phyloP scores from a whole-genome alignment of 345 rosid species.

The Corchorus capsularis region DNA sequence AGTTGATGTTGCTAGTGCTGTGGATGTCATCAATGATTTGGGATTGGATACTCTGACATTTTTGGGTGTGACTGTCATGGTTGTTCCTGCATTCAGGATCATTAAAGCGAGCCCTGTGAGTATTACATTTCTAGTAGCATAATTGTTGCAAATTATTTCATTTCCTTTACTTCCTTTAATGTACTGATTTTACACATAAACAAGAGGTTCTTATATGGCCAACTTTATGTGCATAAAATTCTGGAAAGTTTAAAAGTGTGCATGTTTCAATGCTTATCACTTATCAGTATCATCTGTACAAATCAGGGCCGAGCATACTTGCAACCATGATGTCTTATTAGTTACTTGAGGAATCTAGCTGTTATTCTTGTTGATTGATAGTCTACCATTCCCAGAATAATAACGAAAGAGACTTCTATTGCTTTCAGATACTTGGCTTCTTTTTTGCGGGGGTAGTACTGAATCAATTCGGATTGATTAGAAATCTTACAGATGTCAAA shows the following conservation, averaged over 20 bases:
- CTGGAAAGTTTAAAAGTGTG: no score
- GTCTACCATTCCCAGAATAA: neutral
- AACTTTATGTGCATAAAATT: no score
- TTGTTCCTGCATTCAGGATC: constrained; percentile 85
- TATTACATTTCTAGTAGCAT: constrained; percentile 10
- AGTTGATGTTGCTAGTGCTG: constrained; percentile 72
- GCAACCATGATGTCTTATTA: neutral
- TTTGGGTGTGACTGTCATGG: constrained; percentile 84
- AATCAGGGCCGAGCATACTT: neutral
- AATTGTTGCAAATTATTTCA: neutral
- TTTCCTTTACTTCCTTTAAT: neutral
- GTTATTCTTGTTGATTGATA: neutral
- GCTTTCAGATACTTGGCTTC: constrained; percentile 92
- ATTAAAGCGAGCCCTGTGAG: constrained; percentile 94
- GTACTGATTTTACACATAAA: neutral
- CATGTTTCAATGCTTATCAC: neutral
- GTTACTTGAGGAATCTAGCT: neutral
- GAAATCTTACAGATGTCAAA: constrained; percentile 93
- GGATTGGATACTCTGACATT: constrained; percentile 95
- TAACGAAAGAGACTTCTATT: constrained; percentile 10
- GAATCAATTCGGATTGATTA: constrained; percentile 85
- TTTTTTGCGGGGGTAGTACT: constrained; percentile 94
- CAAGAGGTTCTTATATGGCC: neutral
- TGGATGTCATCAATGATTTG: constrained; percentile 93
- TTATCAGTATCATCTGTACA: neutral